phyloP scores from a whole-genome alignment of 2,329 filamentous ascomycete species.

The Penicillium digitatum region DNA sequence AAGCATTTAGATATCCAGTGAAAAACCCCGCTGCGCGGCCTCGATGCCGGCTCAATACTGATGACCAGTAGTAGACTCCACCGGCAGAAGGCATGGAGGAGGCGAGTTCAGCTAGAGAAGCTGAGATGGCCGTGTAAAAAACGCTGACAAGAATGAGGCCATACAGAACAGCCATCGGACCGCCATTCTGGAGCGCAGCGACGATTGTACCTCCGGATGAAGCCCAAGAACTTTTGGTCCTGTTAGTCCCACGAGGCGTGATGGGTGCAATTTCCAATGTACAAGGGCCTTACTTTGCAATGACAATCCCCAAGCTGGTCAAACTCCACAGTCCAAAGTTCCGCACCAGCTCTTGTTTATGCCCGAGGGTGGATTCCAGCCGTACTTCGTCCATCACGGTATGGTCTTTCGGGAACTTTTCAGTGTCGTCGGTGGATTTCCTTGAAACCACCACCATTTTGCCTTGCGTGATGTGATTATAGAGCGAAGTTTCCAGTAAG shows the following conservation, averaged over 20 bases:
- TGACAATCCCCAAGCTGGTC: conserved; percentile 55
- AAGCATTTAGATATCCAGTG: conserved; percentile 36
- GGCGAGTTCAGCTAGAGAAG: conserved; percentile 54
- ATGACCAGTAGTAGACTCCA: conserved; percentile 56
- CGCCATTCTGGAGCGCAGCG: conserved; percentile 56
- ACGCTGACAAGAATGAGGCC: conserved; percentile 48
- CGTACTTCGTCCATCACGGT: conserved; percentile 22
- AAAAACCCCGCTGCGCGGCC: conserved; percentile 46
- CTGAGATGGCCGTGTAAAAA: conserved; percentile 54
- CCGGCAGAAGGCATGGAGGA: conserved; percentile 55
- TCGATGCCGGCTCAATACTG: conserved; percentile 48
- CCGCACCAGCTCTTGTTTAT: conserved; percentile 56
- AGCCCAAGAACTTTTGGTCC: conserved; percentile 54
- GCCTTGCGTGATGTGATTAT: not conserved
- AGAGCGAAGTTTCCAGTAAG: not conserved
- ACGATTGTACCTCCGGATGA: conserved; percentile 55
- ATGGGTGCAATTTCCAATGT: not conserved
- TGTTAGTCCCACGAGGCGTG: not conserved
- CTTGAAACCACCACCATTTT: conserved; percentile 10
- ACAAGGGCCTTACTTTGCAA: conserved; percentile 36
- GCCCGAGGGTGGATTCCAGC: conserved; percentile 42
- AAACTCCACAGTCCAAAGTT: conserved; percentile 56
- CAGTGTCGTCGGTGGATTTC: conserved; percentile 2
- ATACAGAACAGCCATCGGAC: conserved; percentile 57
- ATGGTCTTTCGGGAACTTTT: conserved; percentile 7